Evolutionary conservation across 768 basidiomycete species (phyloP).

Genomic region (Pisolithus sp.): DNA sequence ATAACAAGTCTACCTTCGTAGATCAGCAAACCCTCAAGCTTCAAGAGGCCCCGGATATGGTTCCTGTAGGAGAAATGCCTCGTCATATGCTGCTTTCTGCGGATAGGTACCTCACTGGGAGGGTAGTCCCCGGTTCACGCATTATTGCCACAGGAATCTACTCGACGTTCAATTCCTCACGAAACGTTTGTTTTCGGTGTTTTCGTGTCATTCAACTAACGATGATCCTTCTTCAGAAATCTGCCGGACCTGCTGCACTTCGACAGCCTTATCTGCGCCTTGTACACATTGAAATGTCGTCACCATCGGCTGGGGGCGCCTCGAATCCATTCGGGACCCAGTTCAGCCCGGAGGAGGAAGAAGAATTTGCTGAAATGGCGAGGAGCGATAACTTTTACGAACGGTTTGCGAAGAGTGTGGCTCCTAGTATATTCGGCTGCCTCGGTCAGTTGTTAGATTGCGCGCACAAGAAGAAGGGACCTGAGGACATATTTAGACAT

Average conservation of each 20-base stretch:
- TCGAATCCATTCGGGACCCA: constrained; percentile 82
- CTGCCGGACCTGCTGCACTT: constrained; percentile 78
- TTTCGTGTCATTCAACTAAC: neutral
- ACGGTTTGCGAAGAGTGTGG: constrained; percentile 88
- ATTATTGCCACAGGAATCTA: constrained; percentile 95
- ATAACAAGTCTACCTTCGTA: constrained; percentile 89
- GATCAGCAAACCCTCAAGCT: constrained; percentile 96
- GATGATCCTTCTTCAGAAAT: constrained; percentile 44
- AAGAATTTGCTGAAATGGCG: constrained; percentile 90
- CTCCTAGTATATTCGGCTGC: constrained; percentile 95
- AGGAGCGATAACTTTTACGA: constrained; percentile 88
- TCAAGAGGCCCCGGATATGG: constrained; percentile 99
- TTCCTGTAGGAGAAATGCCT: constrained; percentile 96
- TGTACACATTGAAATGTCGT: constrained; percentile 85
- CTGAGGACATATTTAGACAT: constrained; percentile 59
- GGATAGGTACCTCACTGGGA: constrained; percentile 86
- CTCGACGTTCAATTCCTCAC: constrained; percentile 88
- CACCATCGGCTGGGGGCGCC: constrained; percentile 64
- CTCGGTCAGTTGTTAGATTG: constrained; percentile 47
- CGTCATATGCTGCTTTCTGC: constrained; percentile 89
- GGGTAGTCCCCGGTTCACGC: constrained; percentile 93
- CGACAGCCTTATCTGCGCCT: constrained; percentile 93
- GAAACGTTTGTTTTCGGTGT: constrained; percentile 50
- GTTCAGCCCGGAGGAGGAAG: constrained; percentile 94
- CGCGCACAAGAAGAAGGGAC: neutral